Evolutionary conservation across 345 rosid genomes (phyloP).

Genomic region (Balakata baccata): DNA sequence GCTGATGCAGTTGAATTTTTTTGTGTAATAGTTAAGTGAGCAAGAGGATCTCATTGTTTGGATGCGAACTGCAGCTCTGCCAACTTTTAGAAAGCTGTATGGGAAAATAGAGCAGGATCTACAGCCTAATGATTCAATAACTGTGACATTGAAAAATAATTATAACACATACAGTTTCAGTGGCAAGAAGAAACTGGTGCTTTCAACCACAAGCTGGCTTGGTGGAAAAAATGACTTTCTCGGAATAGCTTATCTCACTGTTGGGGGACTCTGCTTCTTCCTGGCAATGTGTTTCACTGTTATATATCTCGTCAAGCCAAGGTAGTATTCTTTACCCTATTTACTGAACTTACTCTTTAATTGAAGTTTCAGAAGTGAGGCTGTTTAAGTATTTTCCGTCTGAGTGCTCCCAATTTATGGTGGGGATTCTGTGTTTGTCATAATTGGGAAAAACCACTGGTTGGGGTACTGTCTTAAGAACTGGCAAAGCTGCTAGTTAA

Average conservation of each 20-base stretch:
- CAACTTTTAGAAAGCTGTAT: conserved; percentile 91
- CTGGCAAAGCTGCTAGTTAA: neutral
- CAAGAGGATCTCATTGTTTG: conserved; percentile 96
- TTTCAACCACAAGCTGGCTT: conserved; percentile 96
- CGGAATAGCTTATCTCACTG: conserved; percentile 90
- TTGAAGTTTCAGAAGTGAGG: neutral
- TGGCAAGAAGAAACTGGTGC: conserved; percentile 95
- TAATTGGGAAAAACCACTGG: neutral
- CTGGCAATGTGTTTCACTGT: conserved; percentile 79
- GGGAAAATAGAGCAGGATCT: conserved; percentile 93
- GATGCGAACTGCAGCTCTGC: conserved; percentile 99
- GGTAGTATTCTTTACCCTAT: conserved; percentile 44
- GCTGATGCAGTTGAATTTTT: conserved; percentile 15
- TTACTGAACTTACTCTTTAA: neutral
- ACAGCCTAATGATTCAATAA: conserved; percentile 44
- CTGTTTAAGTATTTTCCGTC: neutral
- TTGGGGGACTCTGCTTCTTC: conserved; percentile 86
- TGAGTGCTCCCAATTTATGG: neutral
- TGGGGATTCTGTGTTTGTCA: neutral
- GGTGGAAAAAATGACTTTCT: conserved; percentile 98
- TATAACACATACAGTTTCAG: conserved; percentile 92
- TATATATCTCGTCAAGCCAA: conserved; percentile 83
- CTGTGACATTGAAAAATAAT: conserved; percentile 52
- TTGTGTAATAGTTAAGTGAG: conserved; percentile 63
- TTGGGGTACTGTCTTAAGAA: neutral